Evolutionary conservation across 2,329 filamentous ascomycete genomes (phyloP), one percentile per base, ranked within the genome.

Genomic region (Cyanodermella asteris): DNA sequence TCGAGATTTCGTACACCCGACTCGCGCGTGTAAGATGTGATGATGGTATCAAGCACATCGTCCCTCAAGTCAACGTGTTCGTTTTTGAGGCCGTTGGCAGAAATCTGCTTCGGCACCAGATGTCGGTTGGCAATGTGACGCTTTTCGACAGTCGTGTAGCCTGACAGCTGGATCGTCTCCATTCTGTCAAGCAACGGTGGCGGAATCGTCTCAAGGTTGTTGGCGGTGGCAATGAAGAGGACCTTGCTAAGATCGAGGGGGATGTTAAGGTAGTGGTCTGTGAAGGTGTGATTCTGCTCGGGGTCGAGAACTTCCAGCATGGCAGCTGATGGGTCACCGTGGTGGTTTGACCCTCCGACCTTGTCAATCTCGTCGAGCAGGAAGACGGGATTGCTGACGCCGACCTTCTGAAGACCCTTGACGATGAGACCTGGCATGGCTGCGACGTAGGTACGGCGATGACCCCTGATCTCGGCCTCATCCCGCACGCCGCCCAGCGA

Each of bases 341-440:
- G 82, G 46, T 87, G 75, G 45, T 84, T 94, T 18, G 78, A 71
- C 30, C 72, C 70, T 34, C 82, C 81, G 32, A 97, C 65, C 59
- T 97, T 97, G 58, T 97, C 87, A 37, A 97, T 93, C 53, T 97
- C 87, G 42, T 97, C 87, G 8, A 97, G 68, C 22, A 97, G 54
- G 51, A 97, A 77, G 28, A 97, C 84, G 0, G 87, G 87, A 43
- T 97, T 97, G 3, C 80, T 69, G 12, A 94, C 84, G 23, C 82
- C 84, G 16, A 90, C 84, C 53, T 94, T 97, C 53, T 87, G 82
- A 28, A 97, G 47, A 0, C 84, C 87, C 44, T 81, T 82, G 16
- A 94, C 82, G 30, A 97, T 75, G 28, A 94, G 59, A 27, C 87
- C 87, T 7, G 87, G 87, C 84, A 97, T 93, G n/a, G 87, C 87